Evolutionary conservation across 805 yeast genomes (phyloP).

Genomic region (Kodamaea restingae): DNA sequence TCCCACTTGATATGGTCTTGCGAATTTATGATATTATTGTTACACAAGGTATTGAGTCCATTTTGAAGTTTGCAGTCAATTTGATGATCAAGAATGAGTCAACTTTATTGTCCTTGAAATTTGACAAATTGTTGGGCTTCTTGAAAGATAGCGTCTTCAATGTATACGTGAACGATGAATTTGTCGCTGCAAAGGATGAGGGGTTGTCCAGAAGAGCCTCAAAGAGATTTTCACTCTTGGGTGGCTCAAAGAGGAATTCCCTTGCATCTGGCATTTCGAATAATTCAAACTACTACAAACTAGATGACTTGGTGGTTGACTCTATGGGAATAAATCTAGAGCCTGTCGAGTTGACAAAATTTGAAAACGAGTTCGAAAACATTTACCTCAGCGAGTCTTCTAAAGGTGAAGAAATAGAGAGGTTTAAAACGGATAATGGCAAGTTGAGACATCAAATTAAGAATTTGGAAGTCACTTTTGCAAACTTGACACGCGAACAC

Average conservation of each 20-base stretch:
- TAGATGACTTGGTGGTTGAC: slow-evolving; percentile 72
- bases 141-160: slow-evolving; percentile 78
- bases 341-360: slow-evolving; percentile 70
- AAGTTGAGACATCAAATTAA: slow-evolving; percentile 69
- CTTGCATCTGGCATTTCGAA: slow-evolving; percentile 9
- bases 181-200: slow-evolving; percentile 16
- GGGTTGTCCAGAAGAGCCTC: slow-evolving; percentile 14
- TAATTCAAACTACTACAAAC: slow-evolving; percentile 44
- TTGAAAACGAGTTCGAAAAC: slow-evolving; percentile 69
- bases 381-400: slow-evolving; percentile 65
- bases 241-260: slow-evolving; percentile 19
- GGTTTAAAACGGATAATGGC: slow-evolving; percentile 61
- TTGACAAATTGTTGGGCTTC: slow-evolving; percentile 73
- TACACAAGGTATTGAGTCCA: slow-evolving; percentile 86
- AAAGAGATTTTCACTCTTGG: slow-evolving; percentile 21
- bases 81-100: slow-evolving; percentile 68
- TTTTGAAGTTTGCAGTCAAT: slow-evolving; percentile 79
- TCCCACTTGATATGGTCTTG: slow-evolving; percentile 83
- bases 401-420: slow-evolving; percentile 58
- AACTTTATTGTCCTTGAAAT: slow-evolving; percentile 54
- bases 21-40: slow-evolving; percentile 84
- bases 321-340: slow-evolving; percentile 69
- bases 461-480: slow-evolving; percentile 64
- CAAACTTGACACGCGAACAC: slow-evolving; percentile 75
- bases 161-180: slow-evolving; percentile 50